Percentiles rank a stretch among this genome's conserved stretches.
Conservation (phyloP, 2,329 filamentous ascomycete genomes). For the Aureobasidium zeae region DNA sequence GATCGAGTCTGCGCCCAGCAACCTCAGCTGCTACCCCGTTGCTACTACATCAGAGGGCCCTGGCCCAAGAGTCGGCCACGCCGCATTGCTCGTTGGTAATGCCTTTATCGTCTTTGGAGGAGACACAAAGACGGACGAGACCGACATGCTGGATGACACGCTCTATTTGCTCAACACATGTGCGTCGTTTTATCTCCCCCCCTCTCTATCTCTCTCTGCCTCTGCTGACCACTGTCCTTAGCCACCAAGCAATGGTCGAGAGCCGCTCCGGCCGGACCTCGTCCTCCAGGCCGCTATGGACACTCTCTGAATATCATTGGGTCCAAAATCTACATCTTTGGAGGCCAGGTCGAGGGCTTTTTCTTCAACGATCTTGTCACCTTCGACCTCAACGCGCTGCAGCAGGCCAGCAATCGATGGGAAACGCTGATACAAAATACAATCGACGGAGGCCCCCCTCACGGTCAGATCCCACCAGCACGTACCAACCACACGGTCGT, state of each 20-base stretch:
- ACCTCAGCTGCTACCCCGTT: conserved; percentile 83
- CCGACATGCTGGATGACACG: conserved; percentile 85
- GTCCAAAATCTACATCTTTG: conserved; percentile 95
- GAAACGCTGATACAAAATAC: conserved; percentile 78
- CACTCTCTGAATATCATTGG: conserved; percentile 94
- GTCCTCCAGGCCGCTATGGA: conserved; percentile 85
- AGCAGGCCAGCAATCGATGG: conserved; percentile 86
- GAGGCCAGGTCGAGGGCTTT: conserved; percentile 90
- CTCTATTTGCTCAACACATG: conserved; percentile 95
- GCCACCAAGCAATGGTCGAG: conserved; percentile 97
- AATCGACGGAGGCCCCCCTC: conserved; percentile 50
- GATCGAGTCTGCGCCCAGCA: conserved; percentile 76
- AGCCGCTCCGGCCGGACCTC: conserved; percentile 74
- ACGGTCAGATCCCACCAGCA: conserved; percentile 67
- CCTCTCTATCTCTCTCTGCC: background rate
- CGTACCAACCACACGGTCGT: conserved; percentile 92
- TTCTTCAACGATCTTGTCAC: conserved; percentile 97
- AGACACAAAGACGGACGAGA: conserved; percentile 93
- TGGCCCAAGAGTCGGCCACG: conserved; percentile 86
- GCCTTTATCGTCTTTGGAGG: conserved; percentile 98
- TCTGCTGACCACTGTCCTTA: conserved; percentile 37
- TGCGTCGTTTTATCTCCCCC: conserved; percentile 41
- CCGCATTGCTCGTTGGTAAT: conserved; percentile 90
- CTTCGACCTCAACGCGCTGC: conserved; percentile 90
- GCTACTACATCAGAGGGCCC: conserved; percentile 88